phyloP scores from a whole-genome alignment of 495 filamentous ascomycete species.

The Aspergillus saccharolyticus region DNA sequence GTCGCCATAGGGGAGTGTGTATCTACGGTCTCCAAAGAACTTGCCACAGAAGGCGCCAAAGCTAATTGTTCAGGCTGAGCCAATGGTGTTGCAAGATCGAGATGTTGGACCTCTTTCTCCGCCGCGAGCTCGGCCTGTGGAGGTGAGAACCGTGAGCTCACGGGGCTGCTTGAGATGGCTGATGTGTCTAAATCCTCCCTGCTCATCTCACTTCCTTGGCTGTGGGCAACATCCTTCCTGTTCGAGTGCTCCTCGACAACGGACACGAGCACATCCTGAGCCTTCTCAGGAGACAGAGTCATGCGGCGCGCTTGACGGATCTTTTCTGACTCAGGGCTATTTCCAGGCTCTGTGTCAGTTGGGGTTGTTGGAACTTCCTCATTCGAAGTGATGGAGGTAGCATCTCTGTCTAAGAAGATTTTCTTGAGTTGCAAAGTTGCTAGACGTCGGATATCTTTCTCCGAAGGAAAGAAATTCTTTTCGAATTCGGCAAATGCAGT shows the following conservation, averaged over 20 bases:
- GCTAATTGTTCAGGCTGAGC: conserved; percentile 25
- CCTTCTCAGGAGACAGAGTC: conserved; percentile 60
- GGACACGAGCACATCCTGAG: conserved; percentile 62
- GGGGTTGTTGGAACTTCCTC: conserved; percentile 47
- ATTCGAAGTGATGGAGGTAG: conserved; percentile 61
- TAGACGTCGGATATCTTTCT: conserved; percentile 92
- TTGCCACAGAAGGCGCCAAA: conserved; percentile 9
- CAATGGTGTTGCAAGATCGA: conserved; percentile 64
- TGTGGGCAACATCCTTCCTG: conserved; percentile 27
- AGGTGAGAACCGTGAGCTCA: conserved; percentile 17
- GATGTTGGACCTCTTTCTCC: conserved; percentile 56
- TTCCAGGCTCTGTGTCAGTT: conserved; percentile 44
- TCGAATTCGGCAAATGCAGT: conserved; percentile 84
- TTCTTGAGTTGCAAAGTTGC: conserved; percentile 90
- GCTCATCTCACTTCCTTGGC: conserved; percentile 4
- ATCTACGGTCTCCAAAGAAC: conserved; percentile 8
- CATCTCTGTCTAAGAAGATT: conserved; percentile 84
- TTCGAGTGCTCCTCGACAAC: conserved; percentile 63
- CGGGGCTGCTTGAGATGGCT: conserved; percentile 13
- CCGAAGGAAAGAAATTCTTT: conserved; percentile 87
- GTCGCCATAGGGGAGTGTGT: conserved; percentile 7
- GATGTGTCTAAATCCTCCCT: conserved; percentile 20
- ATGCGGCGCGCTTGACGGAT: conserved; percentile 40
- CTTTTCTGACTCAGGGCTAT: conserved; percentile 30
- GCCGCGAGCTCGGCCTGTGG: conserved; percentile 25